Conservation (phyloP, 768 basidiomycete species). For the Mycena haematopus region DNA sequence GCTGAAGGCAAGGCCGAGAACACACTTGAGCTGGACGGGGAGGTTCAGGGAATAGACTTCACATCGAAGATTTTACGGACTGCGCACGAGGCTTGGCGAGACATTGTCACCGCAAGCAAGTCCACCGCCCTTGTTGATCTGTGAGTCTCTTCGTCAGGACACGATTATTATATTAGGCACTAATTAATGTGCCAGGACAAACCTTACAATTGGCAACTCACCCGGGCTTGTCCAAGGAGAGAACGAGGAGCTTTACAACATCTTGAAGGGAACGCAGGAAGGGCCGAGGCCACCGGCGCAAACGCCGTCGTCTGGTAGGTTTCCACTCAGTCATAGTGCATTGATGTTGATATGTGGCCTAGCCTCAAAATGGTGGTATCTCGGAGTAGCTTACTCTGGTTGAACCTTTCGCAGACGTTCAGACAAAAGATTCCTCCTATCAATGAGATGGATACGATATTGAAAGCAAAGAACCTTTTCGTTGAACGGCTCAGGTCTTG, state of each 20-base stretch:
- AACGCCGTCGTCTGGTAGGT: constrained; percentile 11
- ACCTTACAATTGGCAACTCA: constrained; percentile 58
- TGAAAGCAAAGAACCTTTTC: no score
- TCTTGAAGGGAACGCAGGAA: constrained; percentile 1
- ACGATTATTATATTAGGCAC: neutral
- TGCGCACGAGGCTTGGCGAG: constrained; percentile 81
- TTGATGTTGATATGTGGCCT: neutral
- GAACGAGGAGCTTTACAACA: constrained; percentile 37
- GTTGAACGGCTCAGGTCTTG: no score
- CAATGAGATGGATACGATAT: no score
- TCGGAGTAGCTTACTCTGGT: neutral
- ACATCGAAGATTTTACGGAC: constrained; percentile 83
- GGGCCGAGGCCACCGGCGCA: neutral
- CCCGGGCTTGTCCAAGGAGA: constrained; percentile 50
- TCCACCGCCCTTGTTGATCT: constrained; percentile 9
- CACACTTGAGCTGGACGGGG: constrained; percentile 81
- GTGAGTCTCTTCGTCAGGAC: constrained; percentile 5
- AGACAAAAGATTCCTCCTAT: no score
- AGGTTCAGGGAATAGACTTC: constrained; percentile 85
- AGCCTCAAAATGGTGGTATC: constrained; percentile 25
- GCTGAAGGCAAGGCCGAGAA: constrained; percentile 78
- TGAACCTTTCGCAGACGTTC: neutral
- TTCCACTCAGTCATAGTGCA: neutral
- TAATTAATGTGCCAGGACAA: constrained; percentile 50
- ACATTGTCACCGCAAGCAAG: constrained; percentile 50